Base-by-base conservation (phyloP, 2,329 filamentous ascomycete species). In the Thermomyces lanuginosus region DNA sequence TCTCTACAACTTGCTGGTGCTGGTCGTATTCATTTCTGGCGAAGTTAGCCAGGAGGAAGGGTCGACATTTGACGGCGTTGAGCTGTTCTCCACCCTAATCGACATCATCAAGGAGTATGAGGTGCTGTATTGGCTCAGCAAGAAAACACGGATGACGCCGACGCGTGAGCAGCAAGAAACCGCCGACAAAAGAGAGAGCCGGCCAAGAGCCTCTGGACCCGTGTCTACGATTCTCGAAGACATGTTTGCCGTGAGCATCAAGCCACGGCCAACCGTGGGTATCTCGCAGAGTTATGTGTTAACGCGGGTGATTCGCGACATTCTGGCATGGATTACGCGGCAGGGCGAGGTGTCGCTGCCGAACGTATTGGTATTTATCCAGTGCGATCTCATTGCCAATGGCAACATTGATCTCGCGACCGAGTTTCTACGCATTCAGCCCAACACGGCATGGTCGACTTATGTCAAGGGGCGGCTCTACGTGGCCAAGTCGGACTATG, bases 401-500 rank as follows among this genome's bases (percentile, higher is more conserved):
- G 74, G 73, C 44, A 67, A 74, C 26, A 69, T 78, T 22, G 69
- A 79, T 5, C 52, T 74, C 15, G 72, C 72, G 6, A 56, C 58
- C 31, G 65, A 73, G 32, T 77, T 76, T 64, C 36, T 83, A 65
- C 61, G 73, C 57, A 59, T 78, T 63, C 39, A 73, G 28, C 57
- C 64, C 5, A 58, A 56, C 23, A 64, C 61, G 1, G 56, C 63
- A 16, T 76, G 71, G 72, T 58, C 66, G 8, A 64, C 59, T 4
- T 98, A 98, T 45, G 66, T 95, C 4, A 81, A 84, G 49, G 89
- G 79, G 2, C 74, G 89, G 16, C 64, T 92, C 25, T 67, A 71
- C 37, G 60, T 95, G 17, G 71, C 74, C 4, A 66, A 76, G 36
- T 76, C 75, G 28, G 76, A 92, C 43, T 74, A 74, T 46, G 67